Evolutionary conservation across 2,329 filamentous ascomycete genomes (phyloP), one percentile per base, ranked within the genome.

Genomic region (Colletotrichum tropicale): DNA sequence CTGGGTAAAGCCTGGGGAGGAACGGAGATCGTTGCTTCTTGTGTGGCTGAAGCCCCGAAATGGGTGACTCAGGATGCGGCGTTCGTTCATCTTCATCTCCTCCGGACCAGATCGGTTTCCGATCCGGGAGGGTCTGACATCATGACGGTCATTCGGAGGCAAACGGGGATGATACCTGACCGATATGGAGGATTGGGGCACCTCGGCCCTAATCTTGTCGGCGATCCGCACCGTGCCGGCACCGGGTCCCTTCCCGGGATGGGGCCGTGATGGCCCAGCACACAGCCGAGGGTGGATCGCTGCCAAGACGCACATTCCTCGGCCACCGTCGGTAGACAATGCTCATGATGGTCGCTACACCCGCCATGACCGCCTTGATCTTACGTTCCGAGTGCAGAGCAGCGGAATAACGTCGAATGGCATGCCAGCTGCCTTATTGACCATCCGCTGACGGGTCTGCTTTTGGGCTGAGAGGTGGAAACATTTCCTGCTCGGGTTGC

Each of bases 101-200:
- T 21, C 21, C n/a, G 48, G n/a, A 4, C 18, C 21, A 32, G 73
- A 75, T 62, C 62, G 18, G 26, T 34, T 67, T 8, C 69, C 55
- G 15, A 55, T 36, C 58, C 52, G 43, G 48, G 16, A 10, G 34
- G 8, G 24, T 28, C 24, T 75, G 69, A 72, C 73, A 75, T 72
- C 69, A 75, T 15, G 24, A 7, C 7, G 1, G 60, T 12, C n/a
- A 28, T 26, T 9, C 18, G 13, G 28, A 16, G 60, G 15, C 30
- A 16, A 56, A 10, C n/a, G 26, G 55, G 28, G 15, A 28, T 21
- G 36, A 55, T 38, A 10, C 21, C 30, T 13, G 18, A 26, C 24
- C 18, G 13, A 36, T 26, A 15, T 62, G 26, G 10, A 18, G 24
- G 36, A 26, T 52, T 52, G 43, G 65, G 43, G 30, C 12, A n/a